A percentile compares a stretch with the other conserved stretches of the same genome.
Conservation (phyloP, 2,329 filamentous ascomycete genomes). For the Trichoderma harzianum region DNA sequence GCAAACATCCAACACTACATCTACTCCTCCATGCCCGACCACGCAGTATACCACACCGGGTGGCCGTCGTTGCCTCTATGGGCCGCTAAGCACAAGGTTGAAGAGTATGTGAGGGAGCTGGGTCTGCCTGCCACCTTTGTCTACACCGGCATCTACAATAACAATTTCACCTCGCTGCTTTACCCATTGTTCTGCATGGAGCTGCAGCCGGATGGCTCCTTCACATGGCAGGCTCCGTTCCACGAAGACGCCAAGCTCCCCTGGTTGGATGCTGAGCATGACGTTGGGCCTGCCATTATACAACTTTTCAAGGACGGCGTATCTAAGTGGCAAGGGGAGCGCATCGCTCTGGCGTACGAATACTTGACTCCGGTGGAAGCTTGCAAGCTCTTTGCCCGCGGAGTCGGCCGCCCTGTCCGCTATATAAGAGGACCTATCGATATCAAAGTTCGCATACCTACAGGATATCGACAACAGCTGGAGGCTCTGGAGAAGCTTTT, state of each 20-base stretch:
- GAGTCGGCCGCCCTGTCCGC: constrained; percentile 70
- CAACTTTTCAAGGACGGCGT: constrained; percentile 95
- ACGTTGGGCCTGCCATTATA: constrained; percentile 85
- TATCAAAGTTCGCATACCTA: constrained; percentile 79
- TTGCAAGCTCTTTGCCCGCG: constrained; percentile 74
- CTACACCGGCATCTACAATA: constrained; percentile 97
- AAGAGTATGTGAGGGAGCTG: constrained; percentile 83
- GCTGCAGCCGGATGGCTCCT: constrained; percentile 76
- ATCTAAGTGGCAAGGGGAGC: constrained; percentile 71
- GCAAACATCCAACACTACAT: constrained; percentile 86
- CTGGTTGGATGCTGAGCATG: constrained; percentile 95
- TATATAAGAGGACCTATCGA: constrained; percentile 80
- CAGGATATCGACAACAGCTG: constrained; percentile 85
- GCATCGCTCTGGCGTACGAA: constrained; percentile 88
- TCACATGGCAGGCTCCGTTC: constrained; percentile 91
- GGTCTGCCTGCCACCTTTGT: constrained; percentile 86
- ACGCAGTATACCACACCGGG: constrained; percentile 69
- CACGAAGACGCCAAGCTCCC: constrained; percentile 84
- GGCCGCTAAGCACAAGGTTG: constrained; percentile 88
- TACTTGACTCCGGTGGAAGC: constrained; percentile 80
- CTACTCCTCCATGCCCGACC: constrained; percentile 97
- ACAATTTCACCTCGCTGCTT: constrained; percentile 91
- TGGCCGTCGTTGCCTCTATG: constrained; percentile 89
- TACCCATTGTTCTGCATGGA: constrained; percentile 98
- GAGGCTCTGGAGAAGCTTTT: constrained; percentile 64